Conservation (phyloP, 2,329 filamentous ascomycete genomes). For the Sclerotinia spermophila region DNA sequence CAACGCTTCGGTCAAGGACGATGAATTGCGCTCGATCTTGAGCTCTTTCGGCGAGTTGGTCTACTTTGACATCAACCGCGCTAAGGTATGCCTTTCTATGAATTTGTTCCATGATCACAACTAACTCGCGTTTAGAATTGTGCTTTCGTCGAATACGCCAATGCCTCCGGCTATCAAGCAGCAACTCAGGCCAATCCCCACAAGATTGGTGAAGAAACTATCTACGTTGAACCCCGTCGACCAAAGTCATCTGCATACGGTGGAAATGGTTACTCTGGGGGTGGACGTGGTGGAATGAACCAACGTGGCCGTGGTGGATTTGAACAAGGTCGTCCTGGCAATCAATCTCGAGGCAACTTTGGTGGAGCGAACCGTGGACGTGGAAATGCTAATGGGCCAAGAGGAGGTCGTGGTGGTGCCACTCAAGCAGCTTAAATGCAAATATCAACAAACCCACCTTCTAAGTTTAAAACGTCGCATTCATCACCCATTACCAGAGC, state of each 20-base stretch:
- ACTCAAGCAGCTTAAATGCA: conserved; percentile 23
- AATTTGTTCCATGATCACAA: not conserved
- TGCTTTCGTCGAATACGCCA: conserved; percentile 92
- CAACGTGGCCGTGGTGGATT: conserved; percentile 65
- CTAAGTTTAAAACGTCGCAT: conserved; percentile 11
- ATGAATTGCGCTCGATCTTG: conserved; percentile 67
- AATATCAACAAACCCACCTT: not conserved
- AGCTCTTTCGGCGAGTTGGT: conserved; percentile 67
- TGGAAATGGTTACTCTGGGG: conserved; percentile 61
- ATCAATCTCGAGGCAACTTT: conserved; percentile 33
- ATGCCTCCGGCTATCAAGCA: conserved; percentile 73
- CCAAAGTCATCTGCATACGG: conserved; percentile 69
- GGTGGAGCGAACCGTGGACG: conserved; percentile 57
- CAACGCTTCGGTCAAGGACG: conserved; percentile 77
- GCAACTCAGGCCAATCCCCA: conserved; percentile 84
- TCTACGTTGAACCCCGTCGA: conserved; percentile 85
- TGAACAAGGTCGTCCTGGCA: conserved; percentile 51
- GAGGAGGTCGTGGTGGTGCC: conserved; percentile 58
- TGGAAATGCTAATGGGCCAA: conserved; percentile 57
- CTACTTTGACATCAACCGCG: conserved; percentile 74
- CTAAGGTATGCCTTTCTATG: conserved; percentile 62
- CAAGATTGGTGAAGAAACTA: conserved; percentile 73
- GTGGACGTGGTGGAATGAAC: conserved; percentile 57
- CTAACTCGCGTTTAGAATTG: conserved; percentile 65
- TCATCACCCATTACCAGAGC: not conserved